Evolutionary conservation across 805 yeast genomes (phyloP), one percentile per base, ranked within the genome.

Genomic region (Suhomyces canberraensis): DNA sequence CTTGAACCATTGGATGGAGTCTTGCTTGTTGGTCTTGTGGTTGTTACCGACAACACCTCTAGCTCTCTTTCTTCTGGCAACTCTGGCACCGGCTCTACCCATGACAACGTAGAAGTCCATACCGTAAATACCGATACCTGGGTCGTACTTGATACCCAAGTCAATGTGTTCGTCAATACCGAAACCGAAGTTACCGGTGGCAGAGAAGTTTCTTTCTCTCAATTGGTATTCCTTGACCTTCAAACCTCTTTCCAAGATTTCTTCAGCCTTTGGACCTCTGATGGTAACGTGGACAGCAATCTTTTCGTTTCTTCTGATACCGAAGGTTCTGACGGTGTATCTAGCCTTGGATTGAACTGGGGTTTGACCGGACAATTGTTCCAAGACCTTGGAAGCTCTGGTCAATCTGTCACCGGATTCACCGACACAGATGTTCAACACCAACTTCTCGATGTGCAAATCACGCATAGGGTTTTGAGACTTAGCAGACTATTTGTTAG

Each of bases 341-440:
- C 98, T 87, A 64, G 98, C 98, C 84, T 93, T 93, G 63, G 98
- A 90, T 75, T 87, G 96, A 62, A 93, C 98, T 73, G 98, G 98
- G 65, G 98, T 93, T 80, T 93, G 98, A 90, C 98, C 98, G 60
- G 98, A 91, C 65, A 93, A 85, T 81, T 93, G 98, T 80, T 93
- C 98, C 70, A 93, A 82, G 66, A 93, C 98, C 83, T 93, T 93
- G 70, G 98, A 93, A 63, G 98, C 98, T 86, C 98, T 91, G 80
- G 98, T 93, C 75, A 93, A 88, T 84, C 98, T 86, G 77, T 93
- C 98, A 82, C 98, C 98, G 75, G 97, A 90, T 79, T 93, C 98
- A 80, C 98, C 98, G 75, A 93, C 98, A 76, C 95, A 90, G 78
- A 93, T 93, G 93, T 93, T 93, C 76, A 93, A 86, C 76, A 93